Evolutionary conservation across 768 basidiomycete species (phyloP).

Genomic region (Solioccasus polychromus): DNA sequence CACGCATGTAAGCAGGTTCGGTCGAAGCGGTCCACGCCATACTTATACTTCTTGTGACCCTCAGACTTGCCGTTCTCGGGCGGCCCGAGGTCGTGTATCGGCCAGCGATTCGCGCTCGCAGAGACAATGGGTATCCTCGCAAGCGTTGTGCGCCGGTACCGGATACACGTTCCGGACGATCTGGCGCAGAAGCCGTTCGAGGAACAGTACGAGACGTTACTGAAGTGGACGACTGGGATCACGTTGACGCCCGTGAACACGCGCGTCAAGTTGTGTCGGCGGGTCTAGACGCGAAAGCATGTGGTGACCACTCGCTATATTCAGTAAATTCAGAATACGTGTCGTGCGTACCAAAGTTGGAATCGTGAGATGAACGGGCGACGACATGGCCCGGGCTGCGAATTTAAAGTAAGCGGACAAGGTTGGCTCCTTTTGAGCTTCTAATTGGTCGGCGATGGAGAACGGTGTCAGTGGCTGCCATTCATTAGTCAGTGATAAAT

Average conservation of each 20-base stretch:
- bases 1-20: constrained; percentile 50
- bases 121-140: constrained; percentile 44
- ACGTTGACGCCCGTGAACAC: constrained; percentile 35
- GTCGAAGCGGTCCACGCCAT: neutral
- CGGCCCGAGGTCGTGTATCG: constrained; percentile 47
- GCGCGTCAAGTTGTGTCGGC: constrained; percentile 21
- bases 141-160: constrained; percentile 40
- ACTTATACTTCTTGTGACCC: neutral
- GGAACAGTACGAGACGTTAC: constrained; percentile 34
- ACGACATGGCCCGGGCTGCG: too few species aligned
- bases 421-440: too few species aligned
- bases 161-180: constrained; percentile 39
- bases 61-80: constrained; percentile 45
- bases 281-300: too few species aligned
- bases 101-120: constrained; percentile 45
- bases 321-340: too few species aligned
- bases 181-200: constrained; percentile 26
- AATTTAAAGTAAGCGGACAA: too few species aligned
- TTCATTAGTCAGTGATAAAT: too few species aligned
- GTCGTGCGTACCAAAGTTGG: too few species aligned
- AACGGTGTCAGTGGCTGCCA: too few species aligned
- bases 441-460: too few species aligned
- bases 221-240: constrained; percentile 37
- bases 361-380: too few species aligned
- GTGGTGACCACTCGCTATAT: too few species aligned